A percentile compares a stretch with the other conserved stretches of the same genome.
Evolutionary conservation across 2,329 filamentous ascomycete species (phyloP).

Genomic region (Delphinella strobiligena): DNA sequence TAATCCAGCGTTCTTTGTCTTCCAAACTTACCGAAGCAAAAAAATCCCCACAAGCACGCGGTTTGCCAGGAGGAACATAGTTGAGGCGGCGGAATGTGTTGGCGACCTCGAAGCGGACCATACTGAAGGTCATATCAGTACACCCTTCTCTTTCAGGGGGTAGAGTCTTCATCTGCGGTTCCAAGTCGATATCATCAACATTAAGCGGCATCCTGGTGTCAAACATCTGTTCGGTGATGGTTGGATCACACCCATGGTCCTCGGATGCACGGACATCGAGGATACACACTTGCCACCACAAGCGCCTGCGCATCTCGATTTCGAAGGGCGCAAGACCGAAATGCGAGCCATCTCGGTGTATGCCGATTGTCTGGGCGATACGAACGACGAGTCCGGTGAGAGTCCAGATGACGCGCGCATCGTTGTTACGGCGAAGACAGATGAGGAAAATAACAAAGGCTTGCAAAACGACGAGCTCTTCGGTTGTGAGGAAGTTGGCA

Average conservation of each 20-base stretch:
- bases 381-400: conserved; percentile 46
- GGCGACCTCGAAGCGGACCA: conserved; percentile 42
- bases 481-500: conserved; percentile 50
- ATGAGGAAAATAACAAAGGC: conserved; percentile 51
- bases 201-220: conserved; percentile 50
- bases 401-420: conserved; percentile 44
- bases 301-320: conserved; percentile 41
- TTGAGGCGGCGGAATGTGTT: conserved; percentile 34
- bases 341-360: conserved; percentile 47
- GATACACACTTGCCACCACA: conserved; percentile 31
- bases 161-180: conserved; percentile 35
- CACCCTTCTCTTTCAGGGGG: conserved; percentile 38
- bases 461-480: conserved; percentile 50
- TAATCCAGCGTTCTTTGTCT: conserved; percentile 39
- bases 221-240: conserved; percentile 45
- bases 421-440: conserved; percentile 39
- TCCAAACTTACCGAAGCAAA: conserved; percentile 32
- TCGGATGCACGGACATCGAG: conserved; percentile 50
- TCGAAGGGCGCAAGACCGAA: conserved; percentile 47
- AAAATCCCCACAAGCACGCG: conserved; percentile 28
- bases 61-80: conserved; percentile 30
- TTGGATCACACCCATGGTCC: conserved; percentile 51
- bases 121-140: conserved; percentile 45
- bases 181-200: conserved; percentile 42
- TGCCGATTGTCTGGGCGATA: conserved; percentile 47